A percentile compares a stretch with the other conserved stretches of the same genome.
Conservation (phyloP, 225 moss, liverwort and hornwort species). For the Climacium dendroides region DNA sequence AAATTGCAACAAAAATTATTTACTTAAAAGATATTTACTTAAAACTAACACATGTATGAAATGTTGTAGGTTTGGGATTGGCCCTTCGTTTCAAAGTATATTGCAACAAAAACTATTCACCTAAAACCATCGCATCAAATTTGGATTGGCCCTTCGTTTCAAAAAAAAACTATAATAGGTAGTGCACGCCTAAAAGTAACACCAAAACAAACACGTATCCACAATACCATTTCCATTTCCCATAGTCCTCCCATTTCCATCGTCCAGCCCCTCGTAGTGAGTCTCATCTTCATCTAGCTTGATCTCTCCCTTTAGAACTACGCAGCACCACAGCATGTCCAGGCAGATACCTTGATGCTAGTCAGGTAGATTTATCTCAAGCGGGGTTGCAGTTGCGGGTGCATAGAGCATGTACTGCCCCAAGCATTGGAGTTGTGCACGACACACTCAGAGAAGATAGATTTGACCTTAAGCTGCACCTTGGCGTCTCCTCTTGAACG, state of each 20-base stretch:
- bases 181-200: background rate
- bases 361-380: background rate
- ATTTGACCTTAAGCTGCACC: background rate
- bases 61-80: too few species aligned
- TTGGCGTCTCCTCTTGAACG: slow-evolving; percentile 64
- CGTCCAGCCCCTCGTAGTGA: background rate
- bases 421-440: background rate
- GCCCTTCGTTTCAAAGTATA: background rate
- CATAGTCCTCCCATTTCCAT: background rate
- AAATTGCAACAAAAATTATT: too few species aligned
- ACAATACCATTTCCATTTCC: background rate
- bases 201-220: background rate
- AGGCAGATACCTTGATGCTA: background rate
- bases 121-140: too few species aligned
- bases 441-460: too few species aligned
- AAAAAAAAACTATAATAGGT: background rate
- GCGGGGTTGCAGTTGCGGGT: background rate
- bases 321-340: too few species aligned
- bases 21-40: too few species aligned
- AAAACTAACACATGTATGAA: background rate
- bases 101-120: too few species aligned
- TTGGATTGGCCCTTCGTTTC: background rate
- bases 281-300: background rate
- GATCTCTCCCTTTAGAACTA: background rate
- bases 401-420: background rate